Evolutionary conservation across 345 rosid species (phyloP).

Genomic region (Boechera retrofracta): DNA sequence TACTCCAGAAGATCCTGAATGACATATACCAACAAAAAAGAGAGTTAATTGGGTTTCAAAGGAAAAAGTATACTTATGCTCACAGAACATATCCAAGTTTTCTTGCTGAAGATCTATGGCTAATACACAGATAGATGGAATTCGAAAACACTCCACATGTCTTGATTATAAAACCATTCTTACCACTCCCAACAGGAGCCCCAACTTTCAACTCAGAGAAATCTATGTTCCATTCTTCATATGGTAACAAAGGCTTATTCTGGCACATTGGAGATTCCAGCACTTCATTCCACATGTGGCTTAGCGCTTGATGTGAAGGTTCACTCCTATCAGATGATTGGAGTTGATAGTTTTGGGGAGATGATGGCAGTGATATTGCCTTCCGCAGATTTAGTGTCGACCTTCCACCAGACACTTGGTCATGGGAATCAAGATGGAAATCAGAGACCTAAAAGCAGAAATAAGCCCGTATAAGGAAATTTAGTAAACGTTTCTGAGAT

Average conservation of each 20-base stretch:
- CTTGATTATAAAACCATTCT: constrained; percentile 23
- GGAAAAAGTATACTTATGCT: neutral
- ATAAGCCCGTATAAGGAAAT: neutral
- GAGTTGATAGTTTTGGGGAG: constrained; percentile 65
- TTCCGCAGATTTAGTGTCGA: constrained; percentile 64
- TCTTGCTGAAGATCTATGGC: neutral
- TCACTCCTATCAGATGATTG: constrained; percentile 56
- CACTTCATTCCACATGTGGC: constrained; percentile 69
- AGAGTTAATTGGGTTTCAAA: neutral
- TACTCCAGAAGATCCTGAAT: constrained; percentile 71
- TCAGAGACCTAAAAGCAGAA: constrained; percentile 49
- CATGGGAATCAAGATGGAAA: neutral
- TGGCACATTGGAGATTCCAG: constrained; percentile 71
- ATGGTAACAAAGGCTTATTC: constrained; percentile 66
- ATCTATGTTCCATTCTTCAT: constrained; percentile 77
- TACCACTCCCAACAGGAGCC: constrained; percentile 81
- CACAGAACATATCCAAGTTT: constrained; percentile 1
- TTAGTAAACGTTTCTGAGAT: neutral
- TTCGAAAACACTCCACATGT: neutral
- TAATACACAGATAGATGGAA: neutral
- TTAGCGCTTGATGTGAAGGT: constrained; percentile 44
- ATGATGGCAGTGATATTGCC: constrained; percentile 77
- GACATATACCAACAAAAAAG: constrained; percentile 10
- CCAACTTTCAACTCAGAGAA: constrained; percentile 77
- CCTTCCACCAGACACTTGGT: constrained; percentile 43